phyloP scores from a whole-genome alignment of 352 stramenopile species.

The Globisporangium cederbergense region DNA sequence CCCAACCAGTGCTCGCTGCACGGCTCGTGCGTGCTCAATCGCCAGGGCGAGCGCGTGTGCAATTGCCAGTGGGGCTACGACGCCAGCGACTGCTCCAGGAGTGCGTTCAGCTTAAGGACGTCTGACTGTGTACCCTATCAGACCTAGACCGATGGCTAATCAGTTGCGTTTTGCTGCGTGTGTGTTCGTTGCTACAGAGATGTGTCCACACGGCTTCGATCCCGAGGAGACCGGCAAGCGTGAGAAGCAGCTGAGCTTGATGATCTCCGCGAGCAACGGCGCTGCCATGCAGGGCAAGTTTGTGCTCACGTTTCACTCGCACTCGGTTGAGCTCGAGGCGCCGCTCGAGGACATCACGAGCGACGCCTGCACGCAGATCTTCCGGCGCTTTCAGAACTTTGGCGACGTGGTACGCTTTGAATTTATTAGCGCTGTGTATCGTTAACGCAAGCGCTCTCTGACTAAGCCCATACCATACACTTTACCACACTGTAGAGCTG shows the following conservation, averaged over 20 bases:
- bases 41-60: slow-evolving; percentile 61
- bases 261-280: slow-evolving; percentile 21
- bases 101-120: slow-evolving; percentile 22
- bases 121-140: background rate
- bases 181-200: slow-evolving; percentile 28
- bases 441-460: background rate
- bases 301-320: slow-evolving; percentile 58
- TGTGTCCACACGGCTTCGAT: slow-evolving; percentile 69
- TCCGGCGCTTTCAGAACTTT: slow-evolving; percentile 71
- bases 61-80: slow-evolving; percentile 78
- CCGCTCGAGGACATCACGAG: slow-evolving; percentile 46
- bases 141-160: background rate
- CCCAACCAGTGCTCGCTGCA: slow-evolving; percentile 72
- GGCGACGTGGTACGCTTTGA: slow-evolving; percentile 39
- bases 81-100: slow-evolving; percentile 53
- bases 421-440: background rate
- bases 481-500: slow-evolving; percentile 26
- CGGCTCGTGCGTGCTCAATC: slow-evolving; percentile 60
- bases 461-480: background rate
- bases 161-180: background rate
- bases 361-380: slow-evolving; percentile 54
- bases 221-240: slow-evolving; percentile 33
- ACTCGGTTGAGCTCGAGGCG: slow-evolving; percentile 66
- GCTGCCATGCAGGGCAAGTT: slow-evolving; percentile 37
- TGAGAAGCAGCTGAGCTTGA: slow-evolving; percentile 52